Conservation (phyloP, 352 stramenopile species). For the Phytophthora pistaciae region DNA sequence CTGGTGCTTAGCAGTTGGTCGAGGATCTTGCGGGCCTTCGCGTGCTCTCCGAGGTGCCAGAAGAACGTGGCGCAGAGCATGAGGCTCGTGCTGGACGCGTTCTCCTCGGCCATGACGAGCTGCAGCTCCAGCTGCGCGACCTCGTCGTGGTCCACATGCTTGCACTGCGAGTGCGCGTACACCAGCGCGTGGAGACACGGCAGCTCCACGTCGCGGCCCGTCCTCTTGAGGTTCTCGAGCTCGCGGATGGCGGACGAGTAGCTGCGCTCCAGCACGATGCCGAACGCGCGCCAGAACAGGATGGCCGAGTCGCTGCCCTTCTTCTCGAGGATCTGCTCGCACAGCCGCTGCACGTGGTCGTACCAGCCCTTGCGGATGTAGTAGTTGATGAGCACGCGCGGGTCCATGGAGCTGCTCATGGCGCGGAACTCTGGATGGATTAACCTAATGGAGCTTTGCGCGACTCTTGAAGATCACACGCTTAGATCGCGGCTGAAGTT, state of each 20-base stretch:
- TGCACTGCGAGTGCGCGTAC: constrained; percentile 79
- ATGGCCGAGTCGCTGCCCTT: constrained; percentile 83
- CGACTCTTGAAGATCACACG: constrained; percentile 21
- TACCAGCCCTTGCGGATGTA: constrained; percentile 91
- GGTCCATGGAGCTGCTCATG: constrained; percentile 51
- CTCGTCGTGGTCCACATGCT: constrained; percentile 83
- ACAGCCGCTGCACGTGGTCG: constrained; percentile 85
- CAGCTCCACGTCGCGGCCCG: constrained; percentile 75
- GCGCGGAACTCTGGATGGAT: background rate
- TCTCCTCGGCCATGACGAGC: constrained; percentile 82
- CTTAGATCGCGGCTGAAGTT: constrained; percentile 24
- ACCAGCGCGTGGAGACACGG: constrained; percentile 84
- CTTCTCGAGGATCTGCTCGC: constrained; percentile 81
- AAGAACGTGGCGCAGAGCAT: constrained; percentile 83
- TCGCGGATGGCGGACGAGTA: constrained; percentile 87
- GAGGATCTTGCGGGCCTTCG: constrained; percentile 77
- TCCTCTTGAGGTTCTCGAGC: constrained; percentile 84
- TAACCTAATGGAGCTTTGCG: background rate
- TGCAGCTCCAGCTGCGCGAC: constrained; percentile 82
- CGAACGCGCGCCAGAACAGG: constrained; percentile 90
- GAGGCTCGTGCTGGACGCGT: constrained; percentile 57
- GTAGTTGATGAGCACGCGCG: constrained; percentile 85
- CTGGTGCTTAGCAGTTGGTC: constrained; percentile 56
- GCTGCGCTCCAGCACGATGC: constrained; percentile 79
- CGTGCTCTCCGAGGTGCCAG: constrained; percentile 75